Percentiles rank a stretch among this genome's conserved stretches.
Evolutionary conservation across 176 grass and related monocot genomes (phyloP).

Genomic region (Elymus sibiricus): DNA sequence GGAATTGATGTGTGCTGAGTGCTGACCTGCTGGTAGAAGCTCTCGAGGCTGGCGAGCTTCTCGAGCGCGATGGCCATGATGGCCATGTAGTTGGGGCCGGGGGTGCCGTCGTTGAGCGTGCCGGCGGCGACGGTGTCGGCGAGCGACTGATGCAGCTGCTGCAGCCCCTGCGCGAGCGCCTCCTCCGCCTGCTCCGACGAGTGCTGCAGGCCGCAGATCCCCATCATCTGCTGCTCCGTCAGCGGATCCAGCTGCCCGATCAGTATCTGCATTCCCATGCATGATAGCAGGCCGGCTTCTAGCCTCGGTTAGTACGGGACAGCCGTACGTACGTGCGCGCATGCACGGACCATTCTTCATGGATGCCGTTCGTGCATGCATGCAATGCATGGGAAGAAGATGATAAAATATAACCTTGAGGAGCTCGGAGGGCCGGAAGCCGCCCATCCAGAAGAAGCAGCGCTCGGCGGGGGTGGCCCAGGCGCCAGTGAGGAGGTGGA

Average conservation of each 20-base stretch:
- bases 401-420: conserved; percentile 54
- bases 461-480: conserved; percentile 82
- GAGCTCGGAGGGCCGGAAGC: conserved; percentile 88
- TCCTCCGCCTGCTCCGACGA: conserved; percentile 93
- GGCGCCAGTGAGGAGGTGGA: conserved; percentile 80
- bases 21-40: conserved; percentile 70
- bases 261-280: conserved; percentile 48
- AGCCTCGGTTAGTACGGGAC: conserved; percentile 7
- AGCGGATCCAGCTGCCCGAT: conserved; percentile 74
- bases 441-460: conserved; percentile 99
- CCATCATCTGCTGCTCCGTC: conserved; percentile 83
- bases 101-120: conserved; percentile 46
- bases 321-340: not conserved
- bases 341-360: conserved; percentile 1
- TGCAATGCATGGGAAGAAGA: not conserved
- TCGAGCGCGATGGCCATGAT: conserved; percentile 69
- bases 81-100: conserved; percentile 53
- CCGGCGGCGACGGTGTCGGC: conserved; percentile 66
- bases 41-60: conserved; percentile 77
- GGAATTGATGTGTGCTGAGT: not conserved
- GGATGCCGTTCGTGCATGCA: not conserved
- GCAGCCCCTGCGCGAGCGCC: conserved; percentile 75
- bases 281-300: not conserved
- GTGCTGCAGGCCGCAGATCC: conserved; percentile 69
- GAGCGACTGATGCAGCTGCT: conserved; percentile 72